phyloP scores from a whole-genome alignment of 2,329 filamentous ascomycete genomes.

The Colletotrichum sp. region DNA sequence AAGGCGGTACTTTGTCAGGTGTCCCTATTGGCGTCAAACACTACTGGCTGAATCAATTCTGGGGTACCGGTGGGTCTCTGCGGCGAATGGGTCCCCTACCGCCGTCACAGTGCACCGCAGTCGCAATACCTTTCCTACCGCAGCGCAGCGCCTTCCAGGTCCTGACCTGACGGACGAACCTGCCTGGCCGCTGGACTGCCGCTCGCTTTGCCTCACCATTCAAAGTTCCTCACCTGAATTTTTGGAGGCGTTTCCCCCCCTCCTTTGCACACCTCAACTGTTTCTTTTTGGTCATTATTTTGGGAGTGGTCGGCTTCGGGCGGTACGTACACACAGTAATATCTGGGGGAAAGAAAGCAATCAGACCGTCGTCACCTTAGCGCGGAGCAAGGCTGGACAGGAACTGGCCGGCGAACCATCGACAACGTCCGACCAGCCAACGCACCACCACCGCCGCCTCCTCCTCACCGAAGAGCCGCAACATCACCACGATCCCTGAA shows the following conservation, averaged over 20 bases:
- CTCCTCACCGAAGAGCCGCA: conserved; percentile 15
- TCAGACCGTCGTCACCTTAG: background rate
- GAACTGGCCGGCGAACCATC: background rate
- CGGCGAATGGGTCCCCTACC: background rate
- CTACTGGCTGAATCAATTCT: background rate
- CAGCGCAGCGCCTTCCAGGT: background rate
- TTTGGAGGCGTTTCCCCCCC: background rate
- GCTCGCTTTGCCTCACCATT: background rate
- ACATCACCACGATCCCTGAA: background rate
- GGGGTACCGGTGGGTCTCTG: background rate
- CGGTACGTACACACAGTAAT: background rate
- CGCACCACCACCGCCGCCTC: background rate
- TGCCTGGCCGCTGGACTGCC: background rate
- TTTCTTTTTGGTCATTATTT: background rate
- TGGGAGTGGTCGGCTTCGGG: background rate
- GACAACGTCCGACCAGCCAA: background rate
- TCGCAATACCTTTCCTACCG: background rate
- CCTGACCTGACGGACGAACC: background rate
- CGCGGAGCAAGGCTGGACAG: background rate
- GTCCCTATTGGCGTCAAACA: background rate
- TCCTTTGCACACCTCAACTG: background rate
- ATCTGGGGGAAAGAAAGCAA: background rate
- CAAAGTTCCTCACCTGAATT: background rate
- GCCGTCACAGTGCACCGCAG: background rate
- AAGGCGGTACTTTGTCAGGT: background rate